Evolutionary conservation across 805 yeast genomes (phyloP).

Genomic region (Spathaspora girioi): DNA sequence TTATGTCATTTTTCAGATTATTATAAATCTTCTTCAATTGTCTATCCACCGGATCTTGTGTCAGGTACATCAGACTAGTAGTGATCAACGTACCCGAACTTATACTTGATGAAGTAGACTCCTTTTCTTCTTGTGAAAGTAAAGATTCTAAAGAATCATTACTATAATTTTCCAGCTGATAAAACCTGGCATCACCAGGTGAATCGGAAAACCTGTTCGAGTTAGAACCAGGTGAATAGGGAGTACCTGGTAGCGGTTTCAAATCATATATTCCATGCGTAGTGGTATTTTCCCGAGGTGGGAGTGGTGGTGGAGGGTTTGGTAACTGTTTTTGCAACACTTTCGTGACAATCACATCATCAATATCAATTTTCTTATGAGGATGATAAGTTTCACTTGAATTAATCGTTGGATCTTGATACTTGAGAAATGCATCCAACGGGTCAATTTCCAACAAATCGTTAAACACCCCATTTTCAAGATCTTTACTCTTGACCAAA

Average conservation of each 20-base stretch:
- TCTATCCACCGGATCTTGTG: conserved; percentile 14
- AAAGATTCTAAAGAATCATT: conserved; percentile 9
- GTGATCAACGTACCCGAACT: conserved; percentile 15
- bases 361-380: conserved; percentile 10
- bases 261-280: conserved; percentile 5
- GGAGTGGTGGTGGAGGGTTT: conserved; percentile 18
- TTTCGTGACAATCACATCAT: conserved; percentile 12
- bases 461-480: conserved; percentile 26
- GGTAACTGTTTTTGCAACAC: conserved; percentile 1
- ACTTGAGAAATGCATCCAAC: conserved; percentile 23
- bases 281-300: conserved; percentile 26
- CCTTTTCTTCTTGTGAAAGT: conserved; percentile 7
- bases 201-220: background rate
- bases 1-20: conserved; percentile 30
- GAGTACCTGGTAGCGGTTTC: background rate
- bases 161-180: background rate
- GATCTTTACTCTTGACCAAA: conserved; percentile 24
- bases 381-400: conserved; percentile 28
- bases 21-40: conserved; percentile 28
- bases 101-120: conserved; percentile 5
- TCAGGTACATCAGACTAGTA: conserved; percentile 10
- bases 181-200: too few relatives aligned
- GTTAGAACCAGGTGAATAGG: background rate
- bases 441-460: conserved; percentile 31
- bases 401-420: conserved; percentile 21